Percentiles rank a stretch among this genome's conserved stretches.
Conservation (phyloP, 331 rosid genomes). For the Spiraea crenata region DNA sequence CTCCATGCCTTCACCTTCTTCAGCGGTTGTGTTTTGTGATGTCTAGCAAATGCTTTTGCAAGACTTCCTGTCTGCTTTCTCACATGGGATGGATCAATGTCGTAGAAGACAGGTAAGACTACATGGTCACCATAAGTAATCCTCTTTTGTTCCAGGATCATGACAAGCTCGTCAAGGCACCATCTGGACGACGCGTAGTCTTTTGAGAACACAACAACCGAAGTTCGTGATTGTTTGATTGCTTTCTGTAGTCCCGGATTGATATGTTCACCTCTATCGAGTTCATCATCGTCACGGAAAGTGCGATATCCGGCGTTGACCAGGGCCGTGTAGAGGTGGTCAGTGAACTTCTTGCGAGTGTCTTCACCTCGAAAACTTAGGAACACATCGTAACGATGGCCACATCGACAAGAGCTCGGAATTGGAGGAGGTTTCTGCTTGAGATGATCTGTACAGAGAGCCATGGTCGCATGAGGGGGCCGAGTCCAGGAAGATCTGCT, state of each 20-base stretch:
- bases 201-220: neutral
- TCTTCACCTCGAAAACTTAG: conserved; percentile 2
- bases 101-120: conserved; percentile 17
- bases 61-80: conserved; percentile 11
- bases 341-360: conserved; percentile 1
- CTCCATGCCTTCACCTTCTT: conserved; percentile 6
- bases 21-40: neutral
- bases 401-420: neutral
- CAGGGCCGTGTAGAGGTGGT: neutral
- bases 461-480: no score
- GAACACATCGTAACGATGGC: neutral
- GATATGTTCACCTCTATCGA: neutral
- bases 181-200: neutral
- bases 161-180: neutral
- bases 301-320: neutral
- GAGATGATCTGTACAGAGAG: neutral
- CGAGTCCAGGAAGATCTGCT: no score
- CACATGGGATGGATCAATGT: conserved; percentile 10
- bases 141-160: neutral
- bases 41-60: neutral
- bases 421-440: neutral
- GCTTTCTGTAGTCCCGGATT: neutral
- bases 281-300: neutral
- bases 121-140: neutral
- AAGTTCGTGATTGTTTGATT: neutral